Percentiles rank a stretch among this genome's conserved stretches.
Evolutionary conservation across 768 basidiomycete species (phyloP).

Genomic region (Kwoniella europaea): DNA sequence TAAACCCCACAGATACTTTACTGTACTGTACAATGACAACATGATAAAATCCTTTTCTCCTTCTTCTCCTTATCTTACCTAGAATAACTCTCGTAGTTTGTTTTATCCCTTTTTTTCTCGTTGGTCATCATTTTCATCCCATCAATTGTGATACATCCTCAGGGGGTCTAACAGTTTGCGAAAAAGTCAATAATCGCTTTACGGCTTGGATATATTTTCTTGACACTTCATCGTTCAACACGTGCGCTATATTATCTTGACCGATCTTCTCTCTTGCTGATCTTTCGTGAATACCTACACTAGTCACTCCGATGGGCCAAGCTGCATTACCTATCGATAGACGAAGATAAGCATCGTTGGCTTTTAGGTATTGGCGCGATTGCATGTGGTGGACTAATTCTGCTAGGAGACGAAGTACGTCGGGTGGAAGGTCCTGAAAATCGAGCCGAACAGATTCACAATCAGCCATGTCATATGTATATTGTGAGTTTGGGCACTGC

Average conservation of each 20-base stretch:
- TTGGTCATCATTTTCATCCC: constrained; percentile 65
- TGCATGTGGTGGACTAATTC: constrained; percentile 98
- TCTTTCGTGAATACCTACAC: constrained; percentile 99
- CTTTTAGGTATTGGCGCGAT: constrained; percentile 88
- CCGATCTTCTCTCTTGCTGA: constrained; percentile 98
- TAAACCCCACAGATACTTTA: no score
- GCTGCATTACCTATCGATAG: constrained; percentile 98
- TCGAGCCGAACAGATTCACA: no score
- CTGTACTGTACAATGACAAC: no score
- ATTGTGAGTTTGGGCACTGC: constrained; percentile 43
- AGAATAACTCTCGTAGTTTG: no score
- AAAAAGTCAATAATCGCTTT: constrained; percentile 94
- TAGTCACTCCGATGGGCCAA: constrained; percentile 99
- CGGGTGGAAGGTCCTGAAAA: constrained; percentile 71
- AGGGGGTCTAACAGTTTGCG: constrained; percentile 94
- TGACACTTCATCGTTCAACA: constrained; percentile 97
- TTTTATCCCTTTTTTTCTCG: neutral
- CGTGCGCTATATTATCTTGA: constrained; percentile 95
- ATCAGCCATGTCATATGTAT: neutral
- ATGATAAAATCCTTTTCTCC: no score
- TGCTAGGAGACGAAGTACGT: constrained; percentile 81
- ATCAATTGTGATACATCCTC: constrained; percentile 77
- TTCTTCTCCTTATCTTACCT: no score
- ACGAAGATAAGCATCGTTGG: constrained; percentile 96
- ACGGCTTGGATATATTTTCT: constrained; percentile 98